phyloP scores from a whole-genome alignment of 805 yeast species.

The Lipomyces spencermartinsiae region DNA sequence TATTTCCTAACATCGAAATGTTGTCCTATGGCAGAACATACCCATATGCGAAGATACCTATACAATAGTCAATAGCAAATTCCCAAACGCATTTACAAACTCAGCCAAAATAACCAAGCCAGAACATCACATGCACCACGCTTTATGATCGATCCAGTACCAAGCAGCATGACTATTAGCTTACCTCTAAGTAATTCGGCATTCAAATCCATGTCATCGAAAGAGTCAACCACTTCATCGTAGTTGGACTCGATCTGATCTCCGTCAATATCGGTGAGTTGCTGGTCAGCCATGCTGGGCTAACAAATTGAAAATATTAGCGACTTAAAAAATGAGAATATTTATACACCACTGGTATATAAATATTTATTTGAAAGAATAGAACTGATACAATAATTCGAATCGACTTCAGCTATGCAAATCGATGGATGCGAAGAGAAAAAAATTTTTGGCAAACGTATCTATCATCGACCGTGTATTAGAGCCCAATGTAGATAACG shows the following conservation, averaged over 20 bases:
- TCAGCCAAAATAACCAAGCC: neutral
- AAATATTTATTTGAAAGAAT: conserved; percentile 1
- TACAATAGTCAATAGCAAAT: neutral
- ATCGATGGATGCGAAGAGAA: neutral
- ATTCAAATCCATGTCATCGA: conserved; percentile 78
- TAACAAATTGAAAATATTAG: neutral
- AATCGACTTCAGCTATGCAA: neutral
- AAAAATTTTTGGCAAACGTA: conserved; percentile 16
- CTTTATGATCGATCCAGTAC: neutral
- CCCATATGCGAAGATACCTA: conserved; percentile 40
- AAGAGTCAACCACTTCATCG: conserved; percentile 82
- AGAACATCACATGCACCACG: neutral
- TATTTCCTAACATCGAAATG: neutral
- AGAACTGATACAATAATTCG: neutral
- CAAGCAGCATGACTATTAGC: neutral
- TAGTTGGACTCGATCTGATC: conserved; percentile 83
- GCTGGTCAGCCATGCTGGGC: conserved; percentile 38
- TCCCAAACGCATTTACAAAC: neutral
- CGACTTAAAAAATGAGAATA: conserved; percentile 7
- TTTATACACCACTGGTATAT: conserved; percentile 7
- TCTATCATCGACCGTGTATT: neutral
- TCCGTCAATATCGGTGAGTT: conserved; percentile 35
- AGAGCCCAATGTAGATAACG: neutral
- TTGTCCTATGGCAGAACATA: conserved; percentile 8
- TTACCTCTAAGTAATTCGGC: conserved; percentile 71